These are phyloP conservation scores for Talaromyces sp. DNA, from an alignment of 2,329 filamentous ascomycete species.

Conservation along the genomic window DNA sequence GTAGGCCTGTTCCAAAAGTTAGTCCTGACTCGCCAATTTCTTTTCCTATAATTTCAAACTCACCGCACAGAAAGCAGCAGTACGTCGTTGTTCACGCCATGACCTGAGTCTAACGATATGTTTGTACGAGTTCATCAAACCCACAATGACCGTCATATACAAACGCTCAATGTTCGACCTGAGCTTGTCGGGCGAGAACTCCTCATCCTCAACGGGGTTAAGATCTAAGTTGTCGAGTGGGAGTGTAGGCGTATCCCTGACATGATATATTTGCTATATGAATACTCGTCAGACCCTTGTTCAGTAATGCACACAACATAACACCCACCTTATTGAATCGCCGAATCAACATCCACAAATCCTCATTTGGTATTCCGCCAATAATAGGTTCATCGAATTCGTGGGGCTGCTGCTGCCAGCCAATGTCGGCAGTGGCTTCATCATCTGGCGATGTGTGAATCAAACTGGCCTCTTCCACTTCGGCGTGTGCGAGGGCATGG, in stretches of 20 bases:
- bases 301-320: background rate
- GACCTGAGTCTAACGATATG: slow-evolving; percentile 73
- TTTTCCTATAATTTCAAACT: slow-evolving; percentile 18
- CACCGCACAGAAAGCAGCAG: slow-evolving; percentile 61
- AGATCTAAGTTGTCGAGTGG: slow-evolving; percentile 70
- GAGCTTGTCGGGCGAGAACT: slow-evolving; percentile 81
- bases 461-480: slow-evolving; percentile 13
- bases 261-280: slow-evolving; percentile 61
- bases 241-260: slow-evolving; percentile 62
- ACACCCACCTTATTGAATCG: slow-evolving; percentile 66
- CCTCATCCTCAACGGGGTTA: slow-evolving; percentile 76
- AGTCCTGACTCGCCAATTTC: background rate
- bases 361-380: slow-evolving; percentile 66
- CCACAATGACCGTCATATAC: slow-evolving; percentile 74
- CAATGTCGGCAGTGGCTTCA: slow-evolving; percentile 8
- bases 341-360: slow-evolving; percentile 67
- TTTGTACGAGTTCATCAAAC: slow-evolving; percentile 64
- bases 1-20: slow-evolving; percentile 42
- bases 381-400: slow-evolving; percentile 50
- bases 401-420: slow-evolving; percentile 11
- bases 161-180: slow-evolving; percentile 72
- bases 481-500: slow-evolving; percentile 13
- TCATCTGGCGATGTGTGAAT: slow-evolving; percentile 11
- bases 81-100: slow-evolving; percentile 71
- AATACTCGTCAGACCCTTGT: slow-evolving; percentile 23